Conservation (phyloP, 495 filamentous ascomycete species). For the Penicillium antarcticum region DNA sequence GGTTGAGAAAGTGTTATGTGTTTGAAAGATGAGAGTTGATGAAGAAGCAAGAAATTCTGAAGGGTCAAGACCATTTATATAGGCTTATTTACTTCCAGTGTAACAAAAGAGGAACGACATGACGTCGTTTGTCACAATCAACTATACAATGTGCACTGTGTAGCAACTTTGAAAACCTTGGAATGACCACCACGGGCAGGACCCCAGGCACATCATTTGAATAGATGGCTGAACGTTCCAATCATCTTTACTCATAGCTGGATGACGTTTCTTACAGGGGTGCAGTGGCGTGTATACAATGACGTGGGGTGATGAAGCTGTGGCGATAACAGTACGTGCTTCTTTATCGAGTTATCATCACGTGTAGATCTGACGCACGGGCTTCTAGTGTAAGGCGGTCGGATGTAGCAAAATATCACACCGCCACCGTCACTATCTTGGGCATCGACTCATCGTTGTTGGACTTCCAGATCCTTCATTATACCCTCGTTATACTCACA, state of each 20-base stretch:
- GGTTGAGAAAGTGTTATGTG: neutral
- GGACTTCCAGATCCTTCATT: neutral
- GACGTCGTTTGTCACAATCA: neutral
- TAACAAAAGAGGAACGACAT: neutral
- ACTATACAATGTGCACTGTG: neutral
- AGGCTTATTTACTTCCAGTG: neutral
- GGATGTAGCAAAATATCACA: slow-evolving; percentile 5
- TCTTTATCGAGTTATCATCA: neutral
- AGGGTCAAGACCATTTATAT: slow-evolving; percentile 5
- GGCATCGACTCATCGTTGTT: neutral
- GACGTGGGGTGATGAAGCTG: neutral
- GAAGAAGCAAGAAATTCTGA: slow-evolving; percentile 4
- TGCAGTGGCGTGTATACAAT: neutral
- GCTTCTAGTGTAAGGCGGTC: slow-evolving; percentile 11
- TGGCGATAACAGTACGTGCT: neutral
- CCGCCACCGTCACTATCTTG: slow-evolving; percentile 8
- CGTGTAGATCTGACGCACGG: no score
- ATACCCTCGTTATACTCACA: neutral
- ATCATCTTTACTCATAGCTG: neutral
- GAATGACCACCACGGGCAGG: neutral
- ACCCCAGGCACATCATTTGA: neutral
- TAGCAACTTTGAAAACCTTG: neutral
- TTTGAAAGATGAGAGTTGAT: neutral
- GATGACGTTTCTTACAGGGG: neutral
- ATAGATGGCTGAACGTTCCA: neutral